Evolutionary conservation across 2,329 filamentous ascomycete species (phyloP), one percentile per base, ranked within the genome.

Genomic region (Leptodontidium sp.): DNA sequence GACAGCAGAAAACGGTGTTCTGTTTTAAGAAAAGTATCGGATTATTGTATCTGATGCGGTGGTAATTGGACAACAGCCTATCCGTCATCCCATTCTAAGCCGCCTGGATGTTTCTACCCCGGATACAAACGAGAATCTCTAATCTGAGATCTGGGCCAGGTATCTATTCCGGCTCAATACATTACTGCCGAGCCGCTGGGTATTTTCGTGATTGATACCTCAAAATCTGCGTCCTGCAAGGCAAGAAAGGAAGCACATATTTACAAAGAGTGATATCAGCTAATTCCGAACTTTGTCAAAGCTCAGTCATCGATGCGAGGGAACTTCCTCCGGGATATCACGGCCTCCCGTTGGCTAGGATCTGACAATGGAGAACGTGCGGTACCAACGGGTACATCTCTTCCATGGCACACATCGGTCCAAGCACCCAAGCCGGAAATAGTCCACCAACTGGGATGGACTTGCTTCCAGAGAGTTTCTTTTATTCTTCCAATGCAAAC

Each of bases 381-480:
- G 35, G 55, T 47, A 47, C 58, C 58, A 59, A 59, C 55, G 55
- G 55, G 40, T 47, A 21, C 21, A 47, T 47, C 24, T 47, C 29
- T 35, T 15, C 38, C 40, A 47, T 45, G 11, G 21, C 12, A 45
- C 21, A 11, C 24, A 61, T 61, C 24, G 58, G 43, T 47, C 58
- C 38, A 45, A 61, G 24, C 38, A 49, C 43, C 55, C 55, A 61
- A 45, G 58, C 40, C 43, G 24, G 43, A 49, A 61, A 61, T 61
- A 61, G 15, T 61, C 24, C 24, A 29, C 57, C n/a, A 29, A 5
- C 15, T 14, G 2, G 9, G 35, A 21, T 15, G 40, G n/a, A 53
- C 50, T 15, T 61, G 15, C 55, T 59, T 59, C 55, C 35, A 59
- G 2, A 43, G 21, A 7, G 38, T 26, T 43, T 43, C 55, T 43